Evolutionary conservation across 2,329 filamentous ascomycete species (phyloP).

Genomic region (Penicillium paneum): DNA sequence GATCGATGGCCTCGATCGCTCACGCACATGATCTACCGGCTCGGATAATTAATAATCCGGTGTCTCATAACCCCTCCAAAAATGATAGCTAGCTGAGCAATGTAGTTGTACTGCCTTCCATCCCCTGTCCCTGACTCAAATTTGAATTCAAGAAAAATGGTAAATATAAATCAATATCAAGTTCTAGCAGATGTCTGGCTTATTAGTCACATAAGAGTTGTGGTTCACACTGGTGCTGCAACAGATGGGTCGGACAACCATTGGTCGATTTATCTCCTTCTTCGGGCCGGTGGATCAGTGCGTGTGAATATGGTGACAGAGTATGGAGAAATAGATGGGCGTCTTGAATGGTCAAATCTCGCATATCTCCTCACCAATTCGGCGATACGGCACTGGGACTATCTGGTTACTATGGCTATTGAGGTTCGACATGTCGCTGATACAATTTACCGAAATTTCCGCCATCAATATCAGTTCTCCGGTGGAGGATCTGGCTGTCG

Average conservation of each 20-base stretch:
- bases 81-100: background rate
- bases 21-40: no score
- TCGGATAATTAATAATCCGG: no score
- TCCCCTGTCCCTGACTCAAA: background rate
- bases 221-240: background rate
- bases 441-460: background rate
- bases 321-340: background rate
- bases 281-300: background rate
- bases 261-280: background rate
- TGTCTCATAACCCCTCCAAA: background rate
- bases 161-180: background rate
- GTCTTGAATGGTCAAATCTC: background rate
- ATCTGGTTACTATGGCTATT: background rate
- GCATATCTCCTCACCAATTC: background rate
- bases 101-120: background rate
- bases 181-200: background rate
- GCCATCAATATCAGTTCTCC: background rate
- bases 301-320: background rate
- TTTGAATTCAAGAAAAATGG: background rate
- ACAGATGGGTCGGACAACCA: background rate
- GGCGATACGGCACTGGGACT: background rate
- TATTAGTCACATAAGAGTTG: background rate
- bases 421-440: background rate
- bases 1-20: no score
- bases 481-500: background rate